phyloP scores from a whole-genome alignment of 31 red algal species.

The Porphyra umbilicalis region DNA sequence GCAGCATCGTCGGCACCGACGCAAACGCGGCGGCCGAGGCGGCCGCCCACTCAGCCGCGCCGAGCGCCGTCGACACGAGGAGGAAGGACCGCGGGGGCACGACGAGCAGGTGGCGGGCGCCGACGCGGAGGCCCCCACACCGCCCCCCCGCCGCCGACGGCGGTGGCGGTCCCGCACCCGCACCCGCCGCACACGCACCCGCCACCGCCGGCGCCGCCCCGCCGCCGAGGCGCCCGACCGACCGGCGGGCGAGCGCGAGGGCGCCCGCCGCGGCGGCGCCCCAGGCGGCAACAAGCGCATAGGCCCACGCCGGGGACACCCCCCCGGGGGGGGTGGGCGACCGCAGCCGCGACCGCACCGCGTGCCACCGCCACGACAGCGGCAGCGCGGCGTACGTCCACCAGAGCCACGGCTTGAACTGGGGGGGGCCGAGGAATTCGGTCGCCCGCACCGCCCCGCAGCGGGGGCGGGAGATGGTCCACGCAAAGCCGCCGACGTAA shows the following conservation, averaged over 20 bases:
- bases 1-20: not conserved
- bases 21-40: not conserved
- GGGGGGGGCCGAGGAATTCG: constrained; percentile 71
- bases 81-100: not conserved
- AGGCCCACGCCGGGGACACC: not conserved
- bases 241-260: not conserved
- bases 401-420: constrained; percentile 86
- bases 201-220: not conserved
- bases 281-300: not conserved
- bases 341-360: constrained; percentile 33
- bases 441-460: constrained; percentile 47
- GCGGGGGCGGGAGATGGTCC: constrained; percentile 23
- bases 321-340: constrained; percentile 22
- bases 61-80: not conserved
- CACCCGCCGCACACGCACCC: not conserved
- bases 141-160: not conserved
- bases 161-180: too few species aligned
- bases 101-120: not conserved
- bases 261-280: not conserved
- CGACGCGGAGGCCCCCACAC: not conserved
- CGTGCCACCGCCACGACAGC: constrained; percentile 63
- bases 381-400: constrained; percentile 62
- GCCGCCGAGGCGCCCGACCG: not conserved
- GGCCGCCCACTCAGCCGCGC: not conserved
- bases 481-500: constrained; percentile 38